A percentile compares a stretch with the other conserved stretches of the same genome.
Evolutionary conservation across 192 early-diverging fungal species (phyloP).

Genomic region (Backusella australiensis): DNA sequence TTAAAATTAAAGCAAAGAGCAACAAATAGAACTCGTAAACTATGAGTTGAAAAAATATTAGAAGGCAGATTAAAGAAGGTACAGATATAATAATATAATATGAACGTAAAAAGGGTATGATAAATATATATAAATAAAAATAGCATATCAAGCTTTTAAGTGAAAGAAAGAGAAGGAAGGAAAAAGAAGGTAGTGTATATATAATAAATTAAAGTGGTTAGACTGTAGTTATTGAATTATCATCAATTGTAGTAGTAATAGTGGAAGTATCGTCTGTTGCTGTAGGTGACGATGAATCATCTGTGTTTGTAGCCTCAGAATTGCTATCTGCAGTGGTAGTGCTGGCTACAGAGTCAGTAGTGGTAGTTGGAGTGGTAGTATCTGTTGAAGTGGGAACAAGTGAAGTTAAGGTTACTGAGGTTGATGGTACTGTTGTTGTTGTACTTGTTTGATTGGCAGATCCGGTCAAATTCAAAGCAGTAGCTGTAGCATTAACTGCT

Average conservation of each 20-base stretch:
- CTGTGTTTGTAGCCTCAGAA: neutral
- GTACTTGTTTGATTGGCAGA: neutral
- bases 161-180: neutral
- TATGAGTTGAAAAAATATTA: neutral
- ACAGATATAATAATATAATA: neutral
- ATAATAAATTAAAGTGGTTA: neutral
- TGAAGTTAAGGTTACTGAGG: neutral
- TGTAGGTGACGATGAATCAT: neutral
- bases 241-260: neutral
- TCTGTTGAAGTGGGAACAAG: neutral
- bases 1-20: neutral
- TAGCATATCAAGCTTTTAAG: neutral
- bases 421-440: neutral
- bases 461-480: neutral
- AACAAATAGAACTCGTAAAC: neutral
- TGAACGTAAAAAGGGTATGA: neutral
- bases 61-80: neutral
- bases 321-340: neutral
- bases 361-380: neutral
- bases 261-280: neutral
- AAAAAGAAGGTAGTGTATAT: neutral
- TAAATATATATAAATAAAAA: neutral
- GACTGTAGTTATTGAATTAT: neutral
- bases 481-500: too few relatives aligned
- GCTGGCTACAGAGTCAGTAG: neutral